These are phyloP conservation scores for Arxiozyma telluris DNA, from an alignment of 1,139 yeast genomes.

Conservation along the genomic window DNA sequence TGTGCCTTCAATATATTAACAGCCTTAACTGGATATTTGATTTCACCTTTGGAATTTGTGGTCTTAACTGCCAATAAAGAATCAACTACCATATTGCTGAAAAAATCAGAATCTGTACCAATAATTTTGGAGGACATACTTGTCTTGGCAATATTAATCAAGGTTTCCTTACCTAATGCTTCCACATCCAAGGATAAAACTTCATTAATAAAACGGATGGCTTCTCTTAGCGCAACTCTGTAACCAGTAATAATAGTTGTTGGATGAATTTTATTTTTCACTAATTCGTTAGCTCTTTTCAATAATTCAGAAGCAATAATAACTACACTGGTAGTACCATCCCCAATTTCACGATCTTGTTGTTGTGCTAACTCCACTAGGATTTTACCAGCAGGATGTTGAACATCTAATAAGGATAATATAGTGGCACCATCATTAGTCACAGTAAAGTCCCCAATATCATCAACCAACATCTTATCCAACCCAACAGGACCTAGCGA, in stretches of 20 bases:
- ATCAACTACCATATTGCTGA: constrained; percentile 84
- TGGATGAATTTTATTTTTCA: constrained; percentile 89
- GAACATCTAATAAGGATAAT: constrained; percentile 81
- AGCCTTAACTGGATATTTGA: constrained; percentile 93
- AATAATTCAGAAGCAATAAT: constrained; percentile 89
- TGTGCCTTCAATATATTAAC: constrained; percentile 94
- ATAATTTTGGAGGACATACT: constrained; percentile 96
- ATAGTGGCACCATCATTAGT: constrained; percentile 99
- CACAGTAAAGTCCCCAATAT: constrained; percentile 97
- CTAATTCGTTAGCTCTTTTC: constrained; percentile 89
- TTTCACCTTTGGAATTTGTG: constrained; percentile 77
- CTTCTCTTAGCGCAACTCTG: constrained; percentile 87
- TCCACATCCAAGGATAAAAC: constrained; percentile 78
- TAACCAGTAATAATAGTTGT: constrained; percentile 96
- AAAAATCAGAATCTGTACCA: constrained; percentile 91
- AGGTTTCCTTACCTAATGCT: constrained; percentile 70
- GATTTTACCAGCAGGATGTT: constrained; percentile 98
- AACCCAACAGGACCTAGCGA: constrained; percentile 97
- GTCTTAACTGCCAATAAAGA: constrained; percentile 95
- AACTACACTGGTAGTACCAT: constrained; percentile 95
- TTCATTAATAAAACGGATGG: constrained; percentile 78
- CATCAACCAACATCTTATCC: constrained; percentile 98
- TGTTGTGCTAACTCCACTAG: constrained; percentile 96
- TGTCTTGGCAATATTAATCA: constrained; percentile 85
- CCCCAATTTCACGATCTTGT: constrained; percentile 98